Evolutionary conservation across 768 basidiomycete genomes (phyloP), one percentile per base, ranked within the genome.

Genomic region (Calocybe indica): DNA sequence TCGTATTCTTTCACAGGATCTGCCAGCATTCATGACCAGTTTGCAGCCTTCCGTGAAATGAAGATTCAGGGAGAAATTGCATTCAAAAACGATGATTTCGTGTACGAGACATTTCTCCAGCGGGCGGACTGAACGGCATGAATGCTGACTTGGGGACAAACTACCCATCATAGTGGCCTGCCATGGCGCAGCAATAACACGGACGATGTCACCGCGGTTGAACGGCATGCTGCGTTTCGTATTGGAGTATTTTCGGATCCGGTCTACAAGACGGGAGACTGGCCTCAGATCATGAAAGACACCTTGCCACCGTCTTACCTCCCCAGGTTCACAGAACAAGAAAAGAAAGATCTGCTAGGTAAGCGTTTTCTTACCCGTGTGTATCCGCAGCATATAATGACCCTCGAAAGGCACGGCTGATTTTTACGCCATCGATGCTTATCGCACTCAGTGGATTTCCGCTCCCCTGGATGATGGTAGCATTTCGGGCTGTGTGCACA

Each of bases 381-480:
- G 46, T 5, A 15, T 31, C 44, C 14, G 46, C 34, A 32, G 6
- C 31, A 22, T 30, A 31, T 31, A 37, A 10, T 43, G 22, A 22
- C 22, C 1, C 22, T 22, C 22, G 22, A 22, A 22, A 72, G 73
- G 75, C 6, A 68, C 72, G 2, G 75, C 75, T 5, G 77, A 80
- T 52, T 80, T 78, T 53, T 78, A 69, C 51, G 76, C 75, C 9
- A 77, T 75, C 15, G 76, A 78, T 46, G 61, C 72, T 1, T 76
- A 76, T 40, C 63, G 72, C 11, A 67, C 66, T 1, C 66, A 64
- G 33, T 75, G 55, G 52, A 55, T 74, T 32, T 51, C 65, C 11
- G 76, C 73, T 7, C 75, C 76, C 9, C 22, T 22, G 22, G 54
- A 58, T 0, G 69, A 68, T 37, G 76, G 78, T 8, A 22, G 22